Conservation (phyloP, 2,329 filamentous ascomycete genomes). For the Sporothrix brasiliensis region DNA sequence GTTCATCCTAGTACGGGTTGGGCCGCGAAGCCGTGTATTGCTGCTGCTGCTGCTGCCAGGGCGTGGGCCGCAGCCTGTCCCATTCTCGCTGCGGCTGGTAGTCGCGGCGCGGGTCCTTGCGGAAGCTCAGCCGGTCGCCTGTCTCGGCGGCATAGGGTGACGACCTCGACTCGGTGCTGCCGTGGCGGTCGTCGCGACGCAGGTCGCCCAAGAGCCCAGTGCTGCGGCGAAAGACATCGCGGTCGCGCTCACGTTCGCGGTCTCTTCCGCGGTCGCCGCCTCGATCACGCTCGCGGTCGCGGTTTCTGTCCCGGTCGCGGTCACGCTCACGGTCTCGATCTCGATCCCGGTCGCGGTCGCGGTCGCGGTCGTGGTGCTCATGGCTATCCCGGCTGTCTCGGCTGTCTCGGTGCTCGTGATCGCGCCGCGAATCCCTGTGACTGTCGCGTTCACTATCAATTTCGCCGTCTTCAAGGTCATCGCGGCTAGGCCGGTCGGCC, state of each 20-base stretch:
- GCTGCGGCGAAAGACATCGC: constrained; percentile 43
- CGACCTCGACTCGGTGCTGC: constrained; percentile 18
- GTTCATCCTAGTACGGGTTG: constrained; percentile 32
- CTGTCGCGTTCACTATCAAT: constrained; percentile 45
- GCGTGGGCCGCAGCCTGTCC: constrained; percentile 36
- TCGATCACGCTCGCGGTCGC: constrained; percentile 30
- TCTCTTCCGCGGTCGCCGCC: constrained; percentile 30
- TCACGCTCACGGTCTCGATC: constrained; percentile 38
- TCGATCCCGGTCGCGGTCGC: constrained; percentile 41
- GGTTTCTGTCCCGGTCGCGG: constrained; percentile 27
- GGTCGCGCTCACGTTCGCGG: constrained; percentile 38
- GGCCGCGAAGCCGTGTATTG: constrained; percentile 34
- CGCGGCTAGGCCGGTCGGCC: constrained; percentile 36
- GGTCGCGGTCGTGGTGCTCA: constrained; percentile 24
- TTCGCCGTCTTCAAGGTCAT: constrained; percentile 46
- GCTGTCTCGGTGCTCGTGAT: constrained; percentile 35
- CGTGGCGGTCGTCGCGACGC: constrained; percentile 21
- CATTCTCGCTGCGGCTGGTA: constrained; percentile 35
- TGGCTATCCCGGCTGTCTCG: constrained; percentile 24
- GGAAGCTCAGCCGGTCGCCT: constrained; percentile 39
- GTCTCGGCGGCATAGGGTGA: constrained; percentile 31
- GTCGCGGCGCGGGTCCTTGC: constrained; percentile 35
- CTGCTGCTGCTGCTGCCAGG: constrained; percentile 37
- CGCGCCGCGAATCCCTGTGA: constrained; percentile 42
- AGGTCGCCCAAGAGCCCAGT: constrained; percentile 29